A percentile compares a stretch with the other conserved stretches of the same genome.
Evolutionary conservation across 768 basidiomycete species (phyloP).

Genomic region (Lactarius tabidus): DNA sequence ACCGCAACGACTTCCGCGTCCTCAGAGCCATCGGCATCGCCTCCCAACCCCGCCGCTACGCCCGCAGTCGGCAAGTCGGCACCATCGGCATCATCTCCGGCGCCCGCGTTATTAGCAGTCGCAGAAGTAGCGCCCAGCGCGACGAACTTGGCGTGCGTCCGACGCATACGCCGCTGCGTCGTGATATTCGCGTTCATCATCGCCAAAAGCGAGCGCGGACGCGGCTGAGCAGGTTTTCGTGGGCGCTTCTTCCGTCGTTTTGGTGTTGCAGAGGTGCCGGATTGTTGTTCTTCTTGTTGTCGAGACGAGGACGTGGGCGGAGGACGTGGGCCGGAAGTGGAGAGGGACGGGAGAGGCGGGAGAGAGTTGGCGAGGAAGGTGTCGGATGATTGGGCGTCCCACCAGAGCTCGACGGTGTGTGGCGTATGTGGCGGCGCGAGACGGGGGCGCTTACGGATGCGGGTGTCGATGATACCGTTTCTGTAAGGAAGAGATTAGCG

Average conservation of each 20-base stretch:
- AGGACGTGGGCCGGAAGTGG: constrained; percentile 23
- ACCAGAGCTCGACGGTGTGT: constrained; percentile 26
- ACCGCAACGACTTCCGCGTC: constrained; percentile 49
- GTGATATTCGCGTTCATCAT: constrained; percentile 75
- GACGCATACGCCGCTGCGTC: constrained; percentile 67
- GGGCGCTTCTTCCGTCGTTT: constrained; percentile 36
- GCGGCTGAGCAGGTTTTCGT: constrained; percentile 29
- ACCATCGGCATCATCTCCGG: constrained; percentile 31
- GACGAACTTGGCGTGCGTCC: constrained; percentile 68
- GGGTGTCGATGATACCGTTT: constrained; percentile 36
- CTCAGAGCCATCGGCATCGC: constrained; percentile 27
- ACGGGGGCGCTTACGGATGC: constrained; percentile 62
- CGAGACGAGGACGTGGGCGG: constrained; percentile 27
- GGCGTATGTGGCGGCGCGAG: constrained; percentile 32
- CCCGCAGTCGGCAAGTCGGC: constrained; percentile 2
- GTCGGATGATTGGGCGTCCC: constrained; percentile 25
- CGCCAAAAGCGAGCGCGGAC: constrained; percentile 46
- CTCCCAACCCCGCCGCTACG: constrained; percentile 5
- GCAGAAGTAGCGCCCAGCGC: constrained; percentile 44
- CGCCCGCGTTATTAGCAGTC: constrained; percentile 31
- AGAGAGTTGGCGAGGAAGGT: constrained; percentile 23
- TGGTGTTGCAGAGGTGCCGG: constrained; percentile 26
- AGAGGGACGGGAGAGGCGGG: constrained; percentile 24
- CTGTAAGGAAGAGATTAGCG: constrained; percentile 18
- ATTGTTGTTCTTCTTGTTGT: constrained; percentile 21